phyloP scores from a whole-genome alignment of 768 basidiomycete genomes.

The Tulasnella sp. region DNA sequence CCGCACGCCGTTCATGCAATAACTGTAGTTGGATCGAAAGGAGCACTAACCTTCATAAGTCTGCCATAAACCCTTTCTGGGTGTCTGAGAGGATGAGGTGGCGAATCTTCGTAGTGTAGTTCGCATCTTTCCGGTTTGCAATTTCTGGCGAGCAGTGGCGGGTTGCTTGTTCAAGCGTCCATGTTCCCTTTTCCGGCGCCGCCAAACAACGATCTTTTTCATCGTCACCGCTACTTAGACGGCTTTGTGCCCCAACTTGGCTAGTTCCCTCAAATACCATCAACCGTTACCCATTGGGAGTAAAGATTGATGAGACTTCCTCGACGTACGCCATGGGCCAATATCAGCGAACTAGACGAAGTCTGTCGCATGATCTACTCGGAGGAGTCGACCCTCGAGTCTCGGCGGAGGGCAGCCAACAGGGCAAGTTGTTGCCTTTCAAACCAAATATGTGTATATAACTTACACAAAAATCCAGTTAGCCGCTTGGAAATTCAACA shows the following conservation, averaged over 20 bases:
- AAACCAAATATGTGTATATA: no score
- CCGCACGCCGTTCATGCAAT: no score
- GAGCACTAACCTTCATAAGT: conserved; percentile 11
- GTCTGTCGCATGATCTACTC: conserved; percentile 71
- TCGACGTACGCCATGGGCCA: conserved; percentile 75
- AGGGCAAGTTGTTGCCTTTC: conserved; percentile 45
- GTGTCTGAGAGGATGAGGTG: not conserved
- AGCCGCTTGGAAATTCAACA: conserved; percentile 73
- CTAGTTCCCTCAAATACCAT: not conserved
- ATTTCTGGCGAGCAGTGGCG: not conserved
- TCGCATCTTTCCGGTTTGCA: not conserved
- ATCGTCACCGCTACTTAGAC: no score
- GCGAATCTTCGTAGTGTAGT: not conserved
- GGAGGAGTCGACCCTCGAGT: conserved; percentile 56
- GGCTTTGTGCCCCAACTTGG: not conserved
- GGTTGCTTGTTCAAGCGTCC: not conserved
- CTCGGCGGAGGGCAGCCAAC: conserved; percentile 57
- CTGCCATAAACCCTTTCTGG: conserved; percentile 5
- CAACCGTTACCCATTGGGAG: not conserved
- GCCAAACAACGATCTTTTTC: no score
- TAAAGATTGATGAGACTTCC: conserved; percentile 59
- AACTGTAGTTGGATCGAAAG: not conserved
- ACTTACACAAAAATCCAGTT: conserved; percentile 45
- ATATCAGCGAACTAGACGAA: conserved; percentile 64
- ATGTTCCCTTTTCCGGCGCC: not conserved